Conservation (phyloP, 2,329 filamentous ascomycete genomes). For the Penicillium palitans region DNA sequence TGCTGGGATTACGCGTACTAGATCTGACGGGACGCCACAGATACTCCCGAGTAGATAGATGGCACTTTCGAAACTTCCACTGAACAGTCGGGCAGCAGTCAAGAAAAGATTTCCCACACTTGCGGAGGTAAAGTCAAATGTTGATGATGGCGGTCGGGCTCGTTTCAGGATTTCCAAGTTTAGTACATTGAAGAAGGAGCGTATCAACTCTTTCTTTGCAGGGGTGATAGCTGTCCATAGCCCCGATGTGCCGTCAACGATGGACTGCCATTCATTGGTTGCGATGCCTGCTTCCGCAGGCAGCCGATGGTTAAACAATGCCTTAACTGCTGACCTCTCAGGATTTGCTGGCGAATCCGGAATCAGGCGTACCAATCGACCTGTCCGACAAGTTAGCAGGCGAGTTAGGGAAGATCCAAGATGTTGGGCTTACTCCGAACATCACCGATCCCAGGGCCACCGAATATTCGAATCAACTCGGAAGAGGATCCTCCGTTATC, state of each 20-base stretch:
- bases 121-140: slow-evolving; percentile 75
- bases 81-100: slow-evolving; percentile 84
- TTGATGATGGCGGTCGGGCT: slow-evolving; percentile 65
- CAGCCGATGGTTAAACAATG: slow-evolving; percentile 84
- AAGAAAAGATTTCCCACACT: slow-evolving; percentile 79
- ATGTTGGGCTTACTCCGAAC: slow-evolving; percentile 60
- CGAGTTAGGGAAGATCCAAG: background rate
- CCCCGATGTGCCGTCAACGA: slow-evolving; percentile 76
- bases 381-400: slow-evolving; percentile 46
- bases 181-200: slow-evolving; percentile 72
- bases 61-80: slow-evolving; percentile 86
- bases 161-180: slow-evolving; percentile 78
- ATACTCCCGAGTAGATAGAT: slow-evolving; percentile 88
- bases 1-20: slow-evolving; percentile 78
- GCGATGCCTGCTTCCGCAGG: slow-evolving; percentile 62
- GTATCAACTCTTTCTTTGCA: slow-evolving; percentile 73
- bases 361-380: slow-evolving; percentile 86
- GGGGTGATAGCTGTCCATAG: slow-evolving; percentile 72
- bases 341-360: slow-evolving; percentile 61
- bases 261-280: slow-evolving; percentile 78
- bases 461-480: slow-evolving; percentile 90
- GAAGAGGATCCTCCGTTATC: slow-evolving; percentile 95
- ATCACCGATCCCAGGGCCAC: slow-evolving; percentile 82
- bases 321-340: slow-evolving; percentile 73
- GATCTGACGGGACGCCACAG: slow-evolving; percentile 72